Base-by-base conservation (phyloP, 352 stramenopile species). In the Globisporangium viniferum region DNA sequence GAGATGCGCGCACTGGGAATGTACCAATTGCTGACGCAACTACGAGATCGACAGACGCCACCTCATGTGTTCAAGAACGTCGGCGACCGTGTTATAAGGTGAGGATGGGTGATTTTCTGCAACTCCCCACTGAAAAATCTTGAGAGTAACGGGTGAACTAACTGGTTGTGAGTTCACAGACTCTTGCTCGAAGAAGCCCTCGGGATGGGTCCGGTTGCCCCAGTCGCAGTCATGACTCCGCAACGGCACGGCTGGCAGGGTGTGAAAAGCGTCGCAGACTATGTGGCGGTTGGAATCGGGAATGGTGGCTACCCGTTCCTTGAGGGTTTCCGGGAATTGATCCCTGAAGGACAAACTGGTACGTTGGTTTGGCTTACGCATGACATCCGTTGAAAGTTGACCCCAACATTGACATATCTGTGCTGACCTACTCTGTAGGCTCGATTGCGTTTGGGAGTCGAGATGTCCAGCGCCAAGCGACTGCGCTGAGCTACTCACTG, bases 281-380 rank as follows among this genome's bases (percentile, higher is more conserved):
- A 59, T 29, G 64, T 60, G 33, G 64, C 27, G 9, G 15, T 69
- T 9, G 56, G 64, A 20, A 59, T 69, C 14, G 64, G 64, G 8
- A 69, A 69, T 59, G 64, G 64, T 33, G 64, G 64, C 8, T 53
- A 59, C 15, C 64, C 64, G 24, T 49, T 69, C n/a, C 56, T 69
- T 5, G 7, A 27, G 5, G 22, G 20, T 4, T 69, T 64, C 24
- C 35, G 56, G 51, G 48, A 64, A 14, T 6, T 69, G 31, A 24
- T 64, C 24, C 44, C 41, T 7, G 64, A 54, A 3, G 44, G 31
- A 8, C 35, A 56, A 35, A 58, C 56, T 5, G 64, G 64, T 64
- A 56, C 22, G 24, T 24, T 24, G 24, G 24, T 24, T 24, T 24
- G 24, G 24, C 24, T 24, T 24, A 24, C 24, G 24, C 24, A 24